Evolutionary conservation across 2,329 filamentous ascomycete genomes (phyloP), one percentile per base, ranked within the genome.

Genomic region (Botrytis paeoniae): DNA sequence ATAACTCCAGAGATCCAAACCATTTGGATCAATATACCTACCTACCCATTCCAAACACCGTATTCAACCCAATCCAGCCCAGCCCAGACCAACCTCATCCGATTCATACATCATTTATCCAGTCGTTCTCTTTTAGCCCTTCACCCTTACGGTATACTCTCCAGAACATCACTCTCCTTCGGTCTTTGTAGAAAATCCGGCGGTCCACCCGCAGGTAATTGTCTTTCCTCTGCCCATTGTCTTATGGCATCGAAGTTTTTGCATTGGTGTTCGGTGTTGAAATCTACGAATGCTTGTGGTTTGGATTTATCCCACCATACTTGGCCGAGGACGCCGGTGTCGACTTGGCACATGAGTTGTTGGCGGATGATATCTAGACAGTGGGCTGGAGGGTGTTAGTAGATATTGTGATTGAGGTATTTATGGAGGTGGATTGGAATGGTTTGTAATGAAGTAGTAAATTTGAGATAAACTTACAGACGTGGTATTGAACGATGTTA

Each of bases 361-460:
- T 89, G 86, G 25, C 86, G 83, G 66, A 89, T 74, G 25, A 86
- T 86, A 73, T 89, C 87, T 12, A 89, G 79, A 74, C 87, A 89
- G 74, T 89, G 86, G 4, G 85, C 84, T 85, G 41, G 10, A 20
- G 25, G 5, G 39, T n/a, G 22, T 71, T 20, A 48, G 41, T 20
- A 41, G 48, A 10, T 32, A 7, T 4, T 51, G 7, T 16, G 18
- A 32, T 37, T 9, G 6, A 39, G 41, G 10, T 22, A 43, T 35
- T 18, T 18, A 32, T 29, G 51, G 35, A 2, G 16, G 1, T 39
- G 16, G 35, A 37, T 25, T 18, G 32, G 63, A 32, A 12, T 25
- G 18, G 22, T 0, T 45, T 25, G 20, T 8, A 8, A 62, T 5
- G 25, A 35, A 41, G 25, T 48, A 12, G 14, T 6, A 45, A 4